phyloP scores from a whole-genome alignment of 192 early-diverging fungal genomes.

The Backusella parvicylindrica region DNA sequence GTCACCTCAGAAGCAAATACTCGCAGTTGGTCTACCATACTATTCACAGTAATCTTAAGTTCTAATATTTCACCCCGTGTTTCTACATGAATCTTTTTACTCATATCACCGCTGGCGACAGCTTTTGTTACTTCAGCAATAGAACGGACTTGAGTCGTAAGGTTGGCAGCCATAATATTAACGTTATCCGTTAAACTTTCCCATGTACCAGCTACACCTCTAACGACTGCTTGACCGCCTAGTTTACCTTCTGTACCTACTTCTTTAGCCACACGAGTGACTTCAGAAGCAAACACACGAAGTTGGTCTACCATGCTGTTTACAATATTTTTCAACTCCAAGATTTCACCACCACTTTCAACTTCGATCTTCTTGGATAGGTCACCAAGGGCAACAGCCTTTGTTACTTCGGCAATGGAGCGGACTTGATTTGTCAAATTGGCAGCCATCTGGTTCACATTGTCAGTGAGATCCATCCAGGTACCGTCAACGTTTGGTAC shows the following conservation, averaged over 20 bases:
- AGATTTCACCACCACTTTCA: conserved; percentile 49
- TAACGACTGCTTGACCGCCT: conserved; percentile 73
- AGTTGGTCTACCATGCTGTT: conserved; percentile 65
- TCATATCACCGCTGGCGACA: conserved; percentile 45
- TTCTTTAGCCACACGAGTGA: conserved; percentile 60
- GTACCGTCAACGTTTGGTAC: conserved; percentile 69
- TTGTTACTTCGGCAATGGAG: conserved; percentile 51
- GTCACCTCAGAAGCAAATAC: conserved; percentile 63
- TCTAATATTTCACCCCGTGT: conserved; percentile 48
- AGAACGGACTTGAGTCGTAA: conserved; percentile 47
- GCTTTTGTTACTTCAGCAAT: conserved; percentile 51
- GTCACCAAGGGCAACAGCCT: conserved; percentile 55
- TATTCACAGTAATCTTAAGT: conserved; percentile 55
- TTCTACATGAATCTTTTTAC: conserved; percentile 37
- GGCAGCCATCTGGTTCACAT: conserved; percentile 64
- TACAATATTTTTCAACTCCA: conserved; percentile 59
- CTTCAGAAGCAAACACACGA: conserved; percentile 58
- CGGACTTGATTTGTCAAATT: conserved; percentile 59
- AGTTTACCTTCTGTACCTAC: conserved; percentile 74
- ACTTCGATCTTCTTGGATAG: conserved; percentile 49
- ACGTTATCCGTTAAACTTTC: conserved; percentile 62
- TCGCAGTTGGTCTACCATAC: conserved; percentile 64
- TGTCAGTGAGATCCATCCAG: conserved; percentile 72
- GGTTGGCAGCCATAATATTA: conserved; percentile 50
- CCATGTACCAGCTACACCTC: conserved; percentile 72